Percentiles rank a stretch among this genome's conserved stretches.
Conservation (phyloP, 2,329 filamentous ascomycete species). For the Domatiomyces globalis region DNA sequence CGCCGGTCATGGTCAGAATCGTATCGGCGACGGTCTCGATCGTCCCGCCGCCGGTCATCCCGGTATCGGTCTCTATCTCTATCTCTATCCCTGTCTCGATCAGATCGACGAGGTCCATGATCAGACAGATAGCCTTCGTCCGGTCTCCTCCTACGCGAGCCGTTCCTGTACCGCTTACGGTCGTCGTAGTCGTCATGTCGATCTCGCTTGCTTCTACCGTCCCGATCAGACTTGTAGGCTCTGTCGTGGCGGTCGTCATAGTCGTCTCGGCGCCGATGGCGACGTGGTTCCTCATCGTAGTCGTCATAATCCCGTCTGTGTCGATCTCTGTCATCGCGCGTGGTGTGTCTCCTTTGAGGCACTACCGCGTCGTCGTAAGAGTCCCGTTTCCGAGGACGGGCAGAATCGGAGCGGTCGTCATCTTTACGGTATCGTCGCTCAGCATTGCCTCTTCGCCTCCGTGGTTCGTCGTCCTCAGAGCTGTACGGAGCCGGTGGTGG, state of each 20-base stretch:
- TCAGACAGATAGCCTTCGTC: background rate
- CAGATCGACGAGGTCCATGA: background rate
- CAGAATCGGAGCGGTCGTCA: background rate
- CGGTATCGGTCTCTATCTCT: background rate
- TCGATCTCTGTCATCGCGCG: background rate
- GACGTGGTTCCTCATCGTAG: conserved; percentile 20
- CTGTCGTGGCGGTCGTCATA: conserved; percentile 16
- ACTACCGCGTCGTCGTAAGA: background rate
- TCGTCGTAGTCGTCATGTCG: background rate
- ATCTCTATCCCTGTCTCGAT: background rate
- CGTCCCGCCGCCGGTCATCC: background rate
- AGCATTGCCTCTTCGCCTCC: background rate
- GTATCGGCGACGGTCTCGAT: background rate
- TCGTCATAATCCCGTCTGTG: background rate
- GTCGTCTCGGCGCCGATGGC: conserved; percentile 34
- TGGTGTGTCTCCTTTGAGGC: background rate
- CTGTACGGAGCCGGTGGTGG: background rate
- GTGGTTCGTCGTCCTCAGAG: background rate
- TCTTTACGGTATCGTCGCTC: background rate
- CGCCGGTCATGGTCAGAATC: background rate
- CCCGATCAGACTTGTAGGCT: conserved; percentile 1
- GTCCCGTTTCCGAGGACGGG: background rate
- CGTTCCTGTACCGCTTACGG: background rate
- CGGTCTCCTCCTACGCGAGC: background rate
- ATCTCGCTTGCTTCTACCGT: background rate